These are phyloP conservation scores for Microsporum ferrugineum DNA, from an alignment of 2,329 filamentous ascomycete species.

Conservation along the genomic window DNA sequence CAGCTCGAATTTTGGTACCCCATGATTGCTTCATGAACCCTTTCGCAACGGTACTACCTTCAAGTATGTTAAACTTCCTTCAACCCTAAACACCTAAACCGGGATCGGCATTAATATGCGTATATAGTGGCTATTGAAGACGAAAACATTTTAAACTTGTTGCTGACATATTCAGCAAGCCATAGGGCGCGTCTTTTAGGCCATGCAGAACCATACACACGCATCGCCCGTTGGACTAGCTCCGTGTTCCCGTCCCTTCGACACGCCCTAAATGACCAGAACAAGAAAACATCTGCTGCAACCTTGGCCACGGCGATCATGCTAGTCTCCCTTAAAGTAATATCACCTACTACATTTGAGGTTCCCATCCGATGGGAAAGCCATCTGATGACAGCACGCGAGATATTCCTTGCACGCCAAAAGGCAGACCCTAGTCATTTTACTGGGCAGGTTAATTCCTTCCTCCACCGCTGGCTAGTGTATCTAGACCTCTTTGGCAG, in stretches of 20 bases:
- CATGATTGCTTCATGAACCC: slow-evolving; percentile 52
- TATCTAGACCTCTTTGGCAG: slow-evolving; percentile 72
- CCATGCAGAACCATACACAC: slow-evolving; percentile 61
- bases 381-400: slow-evolving; percentile 63
- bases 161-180: slow-evolving; percentile 74
- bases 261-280: slow-evolving; percentile 50
- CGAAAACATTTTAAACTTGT: slow-evolving; percentile 57
- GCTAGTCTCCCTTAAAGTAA: slow-evolving; percentile 71
- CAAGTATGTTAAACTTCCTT: slow-evolving; percentile 41
- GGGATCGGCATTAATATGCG: slow-evolving; percentile 19
- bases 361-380: slow-evolving; percentile 71
- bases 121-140: slow-evolving; percentile 34
- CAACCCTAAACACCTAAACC: slow-evolving; percentile 13
- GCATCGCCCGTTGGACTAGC: slow-evolving; percentile 70
- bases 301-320: slow-evolving; percentile 74
- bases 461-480: slow-evolving; percentile 70
- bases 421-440: slow-evolving; percentile 45
- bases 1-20: slow-evolving; percentile 53
- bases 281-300: slow-evolving; percentile 55
- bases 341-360: slow-evolving; percentile 69
- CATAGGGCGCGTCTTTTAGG: slow-evolving; percentile 64
- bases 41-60: slow-evolving; percentile 50
- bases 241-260: slow-evolving; percentile 58
- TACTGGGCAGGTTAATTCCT: slow-evolving; percentile 52
- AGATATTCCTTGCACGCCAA: slow-evolving; percentile 58